phyloP scores from a whole-genome alignment of 1,284 basidiomycete species.

The Moniliella sp. region DNA sequence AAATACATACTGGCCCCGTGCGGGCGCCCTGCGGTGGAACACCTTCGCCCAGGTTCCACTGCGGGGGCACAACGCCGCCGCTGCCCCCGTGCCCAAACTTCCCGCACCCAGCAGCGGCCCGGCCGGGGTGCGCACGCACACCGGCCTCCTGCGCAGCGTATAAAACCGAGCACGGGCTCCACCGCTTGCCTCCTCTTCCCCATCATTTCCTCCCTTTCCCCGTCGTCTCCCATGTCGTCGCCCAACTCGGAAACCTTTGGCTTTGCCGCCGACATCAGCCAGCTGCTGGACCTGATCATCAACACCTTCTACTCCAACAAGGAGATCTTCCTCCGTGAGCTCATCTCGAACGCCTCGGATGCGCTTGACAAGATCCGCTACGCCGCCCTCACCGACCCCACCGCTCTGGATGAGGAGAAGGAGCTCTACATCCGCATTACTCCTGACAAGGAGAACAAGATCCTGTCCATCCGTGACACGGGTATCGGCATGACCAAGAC shows the following conservation, averaged over 20 bases:
- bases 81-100: too few relatives aligned
- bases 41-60: too few relatives aligned
- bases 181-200: too few relatives aligned
- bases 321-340: constrained; percentile 32
- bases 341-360: constrained; percentile 30
- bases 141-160: too few relatives aligned
- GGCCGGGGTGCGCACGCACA: too few relatives aligned
- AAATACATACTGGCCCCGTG: too few relatives aligned
- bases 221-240: constrained; percentile 24
- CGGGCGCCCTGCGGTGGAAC: too few relatives aligned
- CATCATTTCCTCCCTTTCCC: too few relatives aligned
- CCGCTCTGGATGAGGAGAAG: constrained; percentile 28
- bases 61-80: too few relatives aligned
- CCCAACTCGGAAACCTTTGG: constrained; percentile 27
- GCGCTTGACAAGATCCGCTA: constrained; percentile 34
- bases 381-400: constrained; percentile 30
- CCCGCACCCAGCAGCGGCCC: too few relatives aligned
- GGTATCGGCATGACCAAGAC: constrained; percentile 58
- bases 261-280: constrained; percentile 30
- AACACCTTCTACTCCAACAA: too few relatives aligned
- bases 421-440: constrained; percentile 34
- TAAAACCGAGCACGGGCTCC: too few relatives aligned
- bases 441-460: constrained; percentile 74
- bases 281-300: constrained; percentile 33
- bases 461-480: constrained; percentile 74